Base-by-base conservation (phyloP, 2,329 filamentous ascomycete genomes). In the Pezicula radicicola region DNA sequence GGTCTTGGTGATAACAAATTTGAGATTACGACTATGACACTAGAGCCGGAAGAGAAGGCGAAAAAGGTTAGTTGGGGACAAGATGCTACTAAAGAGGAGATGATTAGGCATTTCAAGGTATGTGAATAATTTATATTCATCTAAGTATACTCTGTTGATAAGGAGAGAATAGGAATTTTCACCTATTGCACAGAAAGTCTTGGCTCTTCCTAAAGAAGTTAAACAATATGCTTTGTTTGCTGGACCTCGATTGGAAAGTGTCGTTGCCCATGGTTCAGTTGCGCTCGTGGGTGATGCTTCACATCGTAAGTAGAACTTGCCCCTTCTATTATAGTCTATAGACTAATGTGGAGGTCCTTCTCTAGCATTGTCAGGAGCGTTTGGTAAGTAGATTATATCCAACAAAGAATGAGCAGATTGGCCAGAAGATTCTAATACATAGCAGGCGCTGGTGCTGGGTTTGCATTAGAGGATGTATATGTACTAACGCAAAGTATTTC, bases 221-320 rank as follows among this genome's bases (percentile, higher is more conserved):
- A 46, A 46, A 21, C 44, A 46, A 46, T 46, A 36, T n/a, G 44
- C 44, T 28, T 35, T 46, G 25, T 46, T 46, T 33, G 44, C 44
- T 16, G 44, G 44, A 8, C 44, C 44, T 13, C 13, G 44, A 19
- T 33, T 46, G 44, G 44, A 46, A 15, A 46, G 27, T 18, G 44
- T 46, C 6, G 33, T 46, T 35, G 21, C 44, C n/a, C 30, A 46
- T 36, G 30, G 44, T 27, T 46, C 44, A 15, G 25, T 46, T n/a
- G 44, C 44, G 30, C 44, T 46, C 33, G 44, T 46, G 8, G 44
- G 44, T 13, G 44, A 46, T 35, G 44, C 44, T 33, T 46, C 44
- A 46, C 44, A 46, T 19, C 44, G 25, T 44, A 19, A 44, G 18
- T 21, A 21, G 21, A 21, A 21, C 5, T 5, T 21, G 21, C 5